Percentiles rank a stretch among this genome's conserved stretches.
Conservation (phyloP, 768 basidiomycete genomes). For the Candolleomyces efflorescens region DNA sequence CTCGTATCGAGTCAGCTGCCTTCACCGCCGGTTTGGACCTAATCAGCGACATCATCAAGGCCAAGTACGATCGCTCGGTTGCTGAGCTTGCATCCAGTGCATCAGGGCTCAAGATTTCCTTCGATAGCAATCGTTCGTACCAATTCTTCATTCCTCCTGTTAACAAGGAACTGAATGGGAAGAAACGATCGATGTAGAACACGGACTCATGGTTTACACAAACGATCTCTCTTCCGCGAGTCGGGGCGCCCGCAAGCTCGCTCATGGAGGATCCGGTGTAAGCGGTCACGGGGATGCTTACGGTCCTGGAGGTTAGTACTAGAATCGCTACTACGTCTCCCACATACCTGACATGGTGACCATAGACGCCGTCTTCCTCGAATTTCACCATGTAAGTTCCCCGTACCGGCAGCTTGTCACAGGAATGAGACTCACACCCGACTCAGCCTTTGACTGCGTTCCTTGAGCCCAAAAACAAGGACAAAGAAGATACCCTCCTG, state of each 20-base stretch:
- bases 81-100: constrained; percentile 51
- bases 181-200: constrained; percentile 39
- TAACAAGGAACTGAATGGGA: background rate
- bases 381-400: constrained; percentile 56
- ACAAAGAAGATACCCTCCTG: constrained; percentile 60
- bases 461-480: constrained; percentile 51
- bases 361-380: constrained; percentile 59
- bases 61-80: constrained; percentile 34
- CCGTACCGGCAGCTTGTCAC: constrained; percentile 4
- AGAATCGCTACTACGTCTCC: background rate
- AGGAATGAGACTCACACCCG: background rate
- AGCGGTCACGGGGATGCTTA: constrained; percentile 55
- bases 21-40: constrained; percentile 43
- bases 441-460: constrained; percentile 59
- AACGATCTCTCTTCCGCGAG: constrained; percentile 46
- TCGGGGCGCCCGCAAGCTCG: constrained; percentile 60
- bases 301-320: constrained; percentile 46
- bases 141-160: background rate
- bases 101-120: constrained; percentile 56
- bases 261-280: constrained; percentile 70
- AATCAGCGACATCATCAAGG: constrained; percentile 38
- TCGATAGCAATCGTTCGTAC: constrained; percentile 67
- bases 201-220: constrained; percentile 73
- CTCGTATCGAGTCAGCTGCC: constrained; percentile 39
- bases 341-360: background rate